Percentiles rank a stretch among this genome's conserved stretches.
Conservation (phyloP, 169 alveolate genomes). For the Perkinsus marinus region DNA sequence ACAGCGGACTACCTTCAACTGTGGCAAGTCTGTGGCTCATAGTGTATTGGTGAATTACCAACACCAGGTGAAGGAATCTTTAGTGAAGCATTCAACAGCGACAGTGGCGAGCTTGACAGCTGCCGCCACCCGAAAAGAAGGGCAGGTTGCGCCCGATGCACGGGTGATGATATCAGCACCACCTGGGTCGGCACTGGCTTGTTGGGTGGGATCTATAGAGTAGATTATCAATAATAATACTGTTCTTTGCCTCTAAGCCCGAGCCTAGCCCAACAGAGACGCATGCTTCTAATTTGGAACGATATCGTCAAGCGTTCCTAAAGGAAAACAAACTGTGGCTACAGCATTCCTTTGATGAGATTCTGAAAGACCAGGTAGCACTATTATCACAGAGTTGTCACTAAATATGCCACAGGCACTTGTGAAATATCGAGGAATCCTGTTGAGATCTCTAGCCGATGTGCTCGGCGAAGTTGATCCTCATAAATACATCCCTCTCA, state of each 20-base stretch:
- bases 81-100: neutral
- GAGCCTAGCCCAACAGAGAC: neutral
- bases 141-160: neutral
- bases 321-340: slow-evolving; percentile 7
- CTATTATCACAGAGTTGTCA: too few relatives aligned
- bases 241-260: neutral
- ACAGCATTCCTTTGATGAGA: neutral
- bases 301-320: slow-evolving; percentile 1
- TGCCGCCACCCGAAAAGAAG: neutral
- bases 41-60: neutral
- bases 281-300: neutral
- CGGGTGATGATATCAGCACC: neutral
- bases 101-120: neutral
- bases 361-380: neutral
- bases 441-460: neutral
- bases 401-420: neutral
- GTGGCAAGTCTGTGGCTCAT: neutral
- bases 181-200: neutral
- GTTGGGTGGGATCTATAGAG: neutral
- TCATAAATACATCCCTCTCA: neutral
- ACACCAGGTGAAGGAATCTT: neutral
- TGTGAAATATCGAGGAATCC: neutral
- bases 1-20: neutral
- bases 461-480: neutral
- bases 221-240: too few relatives aligned